Conservation (phyloP, 164 flowering plant genomes). For the Tetrastigma voinierianum region DNA sequence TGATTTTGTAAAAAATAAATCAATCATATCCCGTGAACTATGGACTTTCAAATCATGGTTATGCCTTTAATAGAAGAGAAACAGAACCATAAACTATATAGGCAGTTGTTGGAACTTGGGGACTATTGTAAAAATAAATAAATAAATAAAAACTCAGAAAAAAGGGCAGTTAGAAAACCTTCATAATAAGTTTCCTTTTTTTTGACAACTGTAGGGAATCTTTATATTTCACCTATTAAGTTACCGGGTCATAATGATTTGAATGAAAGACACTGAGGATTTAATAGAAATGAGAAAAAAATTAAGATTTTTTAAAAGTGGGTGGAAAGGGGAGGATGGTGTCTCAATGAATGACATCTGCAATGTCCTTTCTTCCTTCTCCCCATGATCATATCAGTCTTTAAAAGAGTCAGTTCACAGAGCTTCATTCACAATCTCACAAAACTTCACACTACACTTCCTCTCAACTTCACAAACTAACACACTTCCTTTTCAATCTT, state of each 20-base stretch:
- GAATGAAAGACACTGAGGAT: neutral
- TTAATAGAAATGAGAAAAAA: slow-evolving; percentile 1
- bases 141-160: too few relatives aligned
- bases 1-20: neutral
- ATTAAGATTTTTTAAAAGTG: slow-evolving; percentile 9
- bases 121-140: neutral
- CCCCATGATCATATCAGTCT: slow-evolving; percentile 29
- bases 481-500: neutral
- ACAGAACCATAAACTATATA: neutral
- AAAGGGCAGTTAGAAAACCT: too few relatives aligned
- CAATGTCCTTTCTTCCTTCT: slow-evolving; percentile 29
- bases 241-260: neutral
- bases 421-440: neutral
- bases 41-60: too few relatives aligned
- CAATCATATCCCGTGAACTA: too few relatives aligned
- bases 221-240: neutral
- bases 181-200: slow-evolving; percentile 2
- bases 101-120: too few relatives aligned
- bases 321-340: slow-evolving; percentile 18
- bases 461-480: slow-evolving; percentile 27
- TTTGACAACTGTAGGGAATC: neutral
- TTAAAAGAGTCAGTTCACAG: slow-evolving; percentile 21
- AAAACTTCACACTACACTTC: slow-evolving; percentile 1
- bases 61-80: too few relatives aligned
- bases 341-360: slow-evolving; percentile 35